A percentile compares a stretch with the other conserved stretches of the same genome.
These are phyloP conservation scores for Pseudogymnoascus sp. DNA, from an alignment of 2,329 filamentous ascomycete species.

Conservation along the genomic window DNA sequence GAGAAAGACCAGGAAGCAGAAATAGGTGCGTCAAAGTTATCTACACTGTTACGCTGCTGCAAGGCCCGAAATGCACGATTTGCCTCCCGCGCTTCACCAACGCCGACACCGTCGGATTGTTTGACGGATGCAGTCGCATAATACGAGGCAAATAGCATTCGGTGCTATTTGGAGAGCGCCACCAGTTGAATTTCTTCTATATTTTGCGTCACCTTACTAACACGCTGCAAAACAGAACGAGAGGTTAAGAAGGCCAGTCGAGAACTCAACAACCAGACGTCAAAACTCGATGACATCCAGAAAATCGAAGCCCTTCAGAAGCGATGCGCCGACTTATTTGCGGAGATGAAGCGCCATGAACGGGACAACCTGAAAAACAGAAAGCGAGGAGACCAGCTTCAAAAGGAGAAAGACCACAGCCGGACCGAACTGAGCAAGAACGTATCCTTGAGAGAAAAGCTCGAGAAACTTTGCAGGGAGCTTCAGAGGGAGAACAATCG, in stretches of 20 bases:
- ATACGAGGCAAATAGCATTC: neutral
- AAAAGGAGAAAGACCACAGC: slow-evolving; percentile 92
- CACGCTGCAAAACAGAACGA: slow-evolving; percentile 53
- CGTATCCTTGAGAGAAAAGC: slow-evolving; percentile 83
- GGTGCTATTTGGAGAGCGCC: neutral
- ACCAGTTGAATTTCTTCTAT: too few relatives aligned
- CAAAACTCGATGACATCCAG: slow-evolving; percentile 84
- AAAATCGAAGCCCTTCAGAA: slow-evolving; percentile 87
- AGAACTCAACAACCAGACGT: slow-evolving; percentile 79
- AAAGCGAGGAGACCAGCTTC: slow-evolving; percentile 84
- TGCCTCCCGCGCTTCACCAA: neutral
- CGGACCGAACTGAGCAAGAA: slow-evolving; percentile 86
- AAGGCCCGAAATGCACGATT: neutral
- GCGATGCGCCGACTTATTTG: slow-evolving; percentile 82
- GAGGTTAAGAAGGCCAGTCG: slow-evolving; percentile 91
- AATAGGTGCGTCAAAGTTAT: slow-evolving; percentile 61
- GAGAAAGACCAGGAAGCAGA: slow-evolving; percentile 94
- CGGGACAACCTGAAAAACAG: slow-evolving; percentile 93
- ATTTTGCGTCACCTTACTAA: neutral
- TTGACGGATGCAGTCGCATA: neutral
- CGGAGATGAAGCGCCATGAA: slow-evolving; percentile 92
- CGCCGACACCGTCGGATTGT: neutral
- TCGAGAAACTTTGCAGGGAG: slow-evolving; percentile 92
- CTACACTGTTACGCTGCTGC: neutral
- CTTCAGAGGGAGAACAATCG: slow-evolving; percentile 97